Evolutionary conservation across 1,284 basidiomycete species (phyloP), one percentile per base, ranked within the genome.

Genomic region (Cronartium quercuum): DNA sequence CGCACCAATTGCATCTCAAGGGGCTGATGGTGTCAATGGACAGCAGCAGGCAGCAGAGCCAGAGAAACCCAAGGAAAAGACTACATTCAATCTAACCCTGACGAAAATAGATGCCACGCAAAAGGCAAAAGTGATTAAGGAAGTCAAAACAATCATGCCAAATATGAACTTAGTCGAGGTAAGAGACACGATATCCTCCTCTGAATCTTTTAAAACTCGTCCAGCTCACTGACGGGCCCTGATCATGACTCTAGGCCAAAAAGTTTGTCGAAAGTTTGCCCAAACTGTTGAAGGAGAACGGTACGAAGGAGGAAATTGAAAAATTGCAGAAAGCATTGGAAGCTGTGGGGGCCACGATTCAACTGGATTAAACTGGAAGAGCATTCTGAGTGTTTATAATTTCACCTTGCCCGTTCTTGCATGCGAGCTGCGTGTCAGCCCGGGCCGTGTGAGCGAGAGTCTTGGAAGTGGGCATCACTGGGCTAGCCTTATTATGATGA

Each of bases 11-110:
- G 85, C 84, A 12, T 84, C 86, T 4, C 85, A 83, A 34, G 86
- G 87, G 34, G 90, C 90, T 61, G 81, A 80, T 15, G 88, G 88
- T 77, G 84, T 87, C 34, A 88, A 81, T 61, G 76, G 65, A 9
- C 77, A 79, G 57, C 58, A 51, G 5, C 40, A 55, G n/a, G 77
- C 78, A 44, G 79, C 78, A 6, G 81, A 80, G 75, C 79, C 92
- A 87, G 94, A 94, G 82, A 96, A 96, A 83, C 94, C 94, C 66
- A 98, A 97, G 85, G 96, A 98, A 84, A 98, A 98, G 88, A 96
- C 94, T 7, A 87, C 95, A 58, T 98, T 99, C 85, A 95, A 90
- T 79, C 89, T 98, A 81, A 95, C 90, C 83, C 86, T 98, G 60
- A 91, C 94, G 81, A 92, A 92, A 76, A 94, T 97, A 80, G 93